Percentiles rank a stretch among this genome's conserved stretches.
Evolutionary conservation across 495 filamentous ascomycete species (phyloP).

Genomic region (Neurospora sp.): DNA sequence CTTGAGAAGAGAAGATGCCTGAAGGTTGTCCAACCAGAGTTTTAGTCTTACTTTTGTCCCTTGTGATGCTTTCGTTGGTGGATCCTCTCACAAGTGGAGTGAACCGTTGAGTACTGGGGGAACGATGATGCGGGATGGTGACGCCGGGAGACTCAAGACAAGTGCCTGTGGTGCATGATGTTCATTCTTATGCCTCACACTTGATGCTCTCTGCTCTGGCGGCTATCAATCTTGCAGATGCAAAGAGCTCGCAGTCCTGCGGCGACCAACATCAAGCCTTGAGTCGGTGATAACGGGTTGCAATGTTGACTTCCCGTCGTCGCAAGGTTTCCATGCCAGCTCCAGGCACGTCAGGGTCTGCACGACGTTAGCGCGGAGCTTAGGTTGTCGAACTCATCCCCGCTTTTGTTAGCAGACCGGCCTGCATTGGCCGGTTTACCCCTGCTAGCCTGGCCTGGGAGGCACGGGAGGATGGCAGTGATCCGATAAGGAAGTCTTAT

Average conservation of each 20-base stretch:
- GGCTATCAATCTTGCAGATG: neutral
- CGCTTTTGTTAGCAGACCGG: neutral
- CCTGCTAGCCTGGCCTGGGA: neutral
- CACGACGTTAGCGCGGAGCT: neutral
- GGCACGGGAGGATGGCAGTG: constrained; percentile 1
- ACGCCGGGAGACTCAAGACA: neutral
- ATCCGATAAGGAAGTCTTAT: constrained; percentile 18
- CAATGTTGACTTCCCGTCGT: neutral
- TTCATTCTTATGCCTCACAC: neutral
- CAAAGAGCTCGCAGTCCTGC: neutral
- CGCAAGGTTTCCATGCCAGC: neutral
- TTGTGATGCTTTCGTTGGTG: neutral
- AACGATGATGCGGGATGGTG: neutral
- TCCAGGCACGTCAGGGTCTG: neutral
- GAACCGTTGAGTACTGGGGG: neutral
- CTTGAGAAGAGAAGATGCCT: neutral
- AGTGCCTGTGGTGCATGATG: neutral
- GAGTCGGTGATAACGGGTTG: neutral
- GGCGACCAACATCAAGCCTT: neutral
- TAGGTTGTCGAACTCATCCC: neutral
- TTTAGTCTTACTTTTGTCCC: neutral
- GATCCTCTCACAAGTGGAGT: neutral
- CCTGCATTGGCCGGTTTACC: neutral
- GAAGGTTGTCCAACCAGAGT: neutral
- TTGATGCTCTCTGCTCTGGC: neutral